A percentile compares a stretch with the other conserved stretches of the same genome.
These are phyloP conservation scores for Mycena olivaceomarginata DNA, from an alignment of 768 basidiomycete genomes.

Conservation along the genomic window DNA sequence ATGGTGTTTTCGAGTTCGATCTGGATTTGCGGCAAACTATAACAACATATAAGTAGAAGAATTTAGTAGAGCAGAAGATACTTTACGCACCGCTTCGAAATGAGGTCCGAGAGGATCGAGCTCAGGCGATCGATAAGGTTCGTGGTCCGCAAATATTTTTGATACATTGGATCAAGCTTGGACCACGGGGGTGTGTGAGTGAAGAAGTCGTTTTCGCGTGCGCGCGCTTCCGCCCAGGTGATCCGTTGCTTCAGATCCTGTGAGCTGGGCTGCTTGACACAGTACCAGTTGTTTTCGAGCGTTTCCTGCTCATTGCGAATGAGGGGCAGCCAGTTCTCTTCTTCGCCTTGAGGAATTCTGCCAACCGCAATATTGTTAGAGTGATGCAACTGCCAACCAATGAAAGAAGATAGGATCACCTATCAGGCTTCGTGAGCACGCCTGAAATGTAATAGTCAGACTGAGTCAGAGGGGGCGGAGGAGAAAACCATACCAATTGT, in stretches of 20 bases:
- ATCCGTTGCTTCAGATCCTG: slow-evolving; percentile 70
- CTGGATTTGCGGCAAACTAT: slow-evolving; percentile 78
- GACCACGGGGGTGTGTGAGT: slow-evolving; percentile 70
- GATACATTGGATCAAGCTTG: slow-evolving; percentile 67
- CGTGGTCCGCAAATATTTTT: slow-evolving; percentile 72
- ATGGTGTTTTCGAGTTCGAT: slow-evolving; percentile 72
- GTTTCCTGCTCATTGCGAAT: slow-evolving; percentile 65
- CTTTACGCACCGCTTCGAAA: slow-evolving; percentile 72
- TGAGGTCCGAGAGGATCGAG: slow-evolving; percentile 75
- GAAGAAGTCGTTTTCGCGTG: slow-evolving; percentile 76
- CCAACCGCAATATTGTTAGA: no score
- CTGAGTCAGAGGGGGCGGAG: not conserved
- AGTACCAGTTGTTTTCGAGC: slow-evolving; percentile 75
- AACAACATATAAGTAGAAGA: no score
- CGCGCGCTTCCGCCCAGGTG: slow-evolving; percentile 78
- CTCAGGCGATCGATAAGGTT: slow-evolving; percentile 77
- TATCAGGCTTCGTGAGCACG: slow-evolving; percentile 87
- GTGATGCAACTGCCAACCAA: not conserved
- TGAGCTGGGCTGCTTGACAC: slow-evolving; percentile 73
- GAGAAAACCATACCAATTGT: slow-evolving; percentile 76
- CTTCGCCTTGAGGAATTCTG: slow-evolving; percentile 73
- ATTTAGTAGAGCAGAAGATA: not conserved
- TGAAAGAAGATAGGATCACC: slow-evolving; percentile 44
- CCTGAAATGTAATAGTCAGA: slow-evolving; percentile 58
- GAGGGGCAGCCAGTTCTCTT: slow-evolving; percentile 70